phyloP scores from a whole-genome alignment of 108 stramenopile genomes.

The Epipyxis sp. region DNA sequence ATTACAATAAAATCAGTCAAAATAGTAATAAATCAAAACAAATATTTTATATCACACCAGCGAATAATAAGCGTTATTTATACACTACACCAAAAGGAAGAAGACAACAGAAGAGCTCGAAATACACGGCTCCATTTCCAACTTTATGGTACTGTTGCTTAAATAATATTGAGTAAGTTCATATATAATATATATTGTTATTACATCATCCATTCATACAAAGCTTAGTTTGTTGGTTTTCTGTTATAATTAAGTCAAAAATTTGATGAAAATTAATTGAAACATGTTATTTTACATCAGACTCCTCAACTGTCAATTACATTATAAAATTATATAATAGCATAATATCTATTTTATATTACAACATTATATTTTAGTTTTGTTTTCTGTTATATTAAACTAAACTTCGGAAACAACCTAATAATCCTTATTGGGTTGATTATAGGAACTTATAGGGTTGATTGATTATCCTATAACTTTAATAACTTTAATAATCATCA shows the following conservation, averaged over 20 bases:
- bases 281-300: neutral
- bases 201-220: neutral
- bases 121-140: slow-evolving; percentile 12
- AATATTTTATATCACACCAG: neutral
- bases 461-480: too few relatives aligned
- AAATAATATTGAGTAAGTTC: too few relatives aligned
- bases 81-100: slow-evolving; percentile 16
- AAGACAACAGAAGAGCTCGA: slow-evolving; percentile 5
- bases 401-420: too few relatives aligned
- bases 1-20: neutral
- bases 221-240: neutral
- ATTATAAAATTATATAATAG: too few relatives aligned
- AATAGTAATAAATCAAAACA: neutral
- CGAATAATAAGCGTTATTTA: neutral
- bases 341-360: too few relatives aligned
- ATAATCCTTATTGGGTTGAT: too few relatives aligned
- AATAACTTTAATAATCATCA: too few relatives aligned
- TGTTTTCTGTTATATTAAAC: too few relatives aligned
- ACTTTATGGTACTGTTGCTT: slow-evolving; percentile 11
- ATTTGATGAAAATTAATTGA: neutral
- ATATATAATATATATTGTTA: neutral
- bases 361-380: too few relatives aligned
- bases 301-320: too few relatives aligned
- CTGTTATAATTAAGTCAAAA: neutral
- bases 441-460: too few relatives aligned